Base-by-base conservation (phyloP, 352 stramenopile genomes). In the Pythium utonaiense region DNA sequence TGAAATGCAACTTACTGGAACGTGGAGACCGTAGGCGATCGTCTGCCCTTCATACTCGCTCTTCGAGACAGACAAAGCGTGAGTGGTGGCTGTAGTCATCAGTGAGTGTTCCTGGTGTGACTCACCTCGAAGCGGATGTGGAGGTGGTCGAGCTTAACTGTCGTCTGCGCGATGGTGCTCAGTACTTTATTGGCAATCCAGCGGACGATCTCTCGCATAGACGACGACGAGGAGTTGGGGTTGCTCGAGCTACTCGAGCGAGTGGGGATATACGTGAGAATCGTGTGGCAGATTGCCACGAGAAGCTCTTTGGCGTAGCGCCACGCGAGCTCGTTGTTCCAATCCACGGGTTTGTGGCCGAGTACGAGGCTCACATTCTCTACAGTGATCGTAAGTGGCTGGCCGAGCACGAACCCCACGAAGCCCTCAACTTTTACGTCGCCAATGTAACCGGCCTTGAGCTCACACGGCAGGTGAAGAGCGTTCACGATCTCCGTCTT, bases 231-330 rank as follows among this genome's bases (percentile, higher is more conserved):
- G 10, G 24, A 24, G 3, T 54, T 44, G 2, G 25, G 34, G 21
- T 47, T 14, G 24, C 49, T 64, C 21, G 45, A 25, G 17, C 56
- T 55, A 10, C 3, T 10, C 0, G 16, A 34, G 24, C n/a, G 2
- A 12, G 13, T 36, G 14, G 45, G 22, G 14, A 38, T 25, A 19
- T 47, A 38, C 17, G 12, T 31, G 6, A 70, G 62, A 6, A 89
- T 50, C 38, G 69, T 75, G 64, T 93, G 83, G 40, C 73, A 68
- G 7, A 90, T 67, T 22, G 80, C 71, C 21, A 91, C 54, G 19
- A 86, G 22, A 1, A 89, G 64, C 28, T 93, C 80, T 38, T 84
- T 87, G 9, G 80, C 69, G 45, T 88, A 88, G n/a, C 83, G 80
- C 16, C 88, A 65, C 34, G 77, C 62, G n/a, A 89, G 62, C 30